Evolutionary conservation across 164 flowering plant species (phyloP).

Genomic region (Tetrastigma voinierianum): DNA sequence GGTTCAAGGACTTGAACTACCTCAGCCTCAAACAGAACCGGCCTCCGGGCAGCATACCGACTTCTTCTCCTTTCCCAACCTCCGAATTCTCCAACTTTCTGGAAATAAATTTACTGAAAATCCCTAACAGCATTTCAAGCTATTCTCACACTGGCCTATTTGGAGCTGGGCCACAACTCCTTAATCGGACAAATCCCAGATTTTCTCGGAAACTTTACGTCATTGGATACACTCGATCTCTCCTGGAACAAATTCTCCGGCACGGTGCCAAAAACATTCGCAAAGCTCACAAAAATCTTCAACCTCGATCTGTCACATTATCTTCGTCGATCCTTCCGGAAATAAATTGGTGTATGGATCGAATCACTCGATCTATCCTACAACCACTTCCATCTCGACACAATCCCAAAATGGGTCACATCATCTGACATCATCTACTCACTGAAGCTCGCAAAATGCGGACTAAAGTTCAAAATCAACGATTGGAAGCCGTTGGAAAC

Average conservation of each 20-base stretch:
- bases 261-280: slow-evolving; percentile 42
- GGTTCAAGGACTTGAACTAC: slow-evolving; percentile 31
- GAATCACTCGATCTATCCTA: slow-evolving; percentile 67
- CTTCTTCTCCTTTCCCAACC: slow-evolving; percentile 30
- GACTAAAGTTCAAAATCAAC: slow-evolving; percentile 51
- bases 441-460: slow-evolving; percentile 69
- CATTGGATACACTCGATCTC: no score
- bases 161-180: slow-evolving; percentile 56
- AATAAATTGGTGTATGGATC: slow-evolving; percentile 58
- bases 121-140: slow-evolving; percentile 46
- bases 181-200: slow-evolving; percentile 57
- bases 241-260: no score
- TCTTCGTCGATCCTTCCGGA: slow-evolving; percentile 63
- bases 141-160: slow-evolving; percentile 34
- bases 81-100: no score
- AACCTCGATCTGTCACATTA: slow-evolving; percentile 65
- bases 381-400: slow-evolving; percentile 48
- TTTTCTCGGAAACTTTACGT: slow-evolving; percentile 54
- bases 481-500: no score
- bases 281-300: slow-evolving; percentile 70
- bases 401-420: slow-evolving; percentile 70
- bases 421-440: slow-evolving; percentile 70
- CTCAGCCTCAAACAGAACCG: slow-evolving; percentile 42
- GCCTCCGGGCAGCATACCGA: slow-evolving; percentile 51
- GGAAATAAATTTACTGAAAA: slow-evolving; percentile 42